Conservation (phyloP, 2,329 filamentous ascomycete species). For the Tolypocladium sp. region DNA sequence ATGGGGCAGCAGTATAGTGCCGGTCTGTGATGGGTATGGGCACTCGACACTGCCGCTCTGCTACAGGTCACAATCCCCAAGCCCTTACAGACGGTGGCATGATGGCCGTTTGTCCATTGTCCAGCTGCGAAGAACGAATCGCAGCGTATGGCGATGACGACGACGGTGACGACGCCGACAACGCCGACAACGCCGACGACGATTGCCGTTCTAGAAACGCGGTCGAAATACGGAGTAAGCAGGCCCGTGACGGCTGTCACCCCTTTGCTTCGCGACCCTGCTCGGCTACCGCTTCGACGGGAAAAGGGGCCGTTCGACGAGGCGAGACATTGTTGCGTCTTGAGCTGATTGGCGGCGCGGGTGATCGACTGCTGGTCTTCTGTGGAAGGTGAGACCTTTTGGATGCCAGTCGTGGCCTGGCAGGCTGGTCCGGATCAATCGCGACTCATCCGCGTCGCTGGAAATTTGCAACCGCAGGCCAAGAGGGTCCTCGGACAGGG, state of each 20-base stretch:
- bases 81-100: neutral
- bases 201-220: neutral
- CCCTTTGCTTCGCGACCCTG: neutral
- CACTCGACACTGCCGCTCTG: neutral
- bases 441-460: neutral
- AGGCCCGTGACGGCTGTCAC: neutral
- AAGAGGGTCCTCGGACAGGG: neutral
- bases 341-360: neutral
- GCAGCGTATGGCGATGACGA: neutral
- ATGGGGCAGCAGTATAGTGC: neutral
- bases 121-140: neutral
- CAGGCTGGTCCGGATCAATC: neutral
- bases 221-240: neutral
- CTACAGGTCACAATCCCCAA: neutral
- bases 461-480: neutral
- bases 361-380: neutral
- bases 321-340: neutral
- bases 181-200: neutral
- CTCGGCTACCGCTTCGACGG: neutral
- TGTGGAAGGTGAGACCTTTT: neutral
- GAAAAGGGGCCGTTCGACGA: neutral
- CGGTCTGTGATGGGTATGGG: neutral
- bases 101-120: neutral
- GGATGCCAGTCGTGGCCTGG: neutral
- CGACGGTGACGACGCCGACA: neutral